These are phyloP conservation scores for Bryopsis sp. DNA, from an alignment of 139 green algal species.

Conservation along the genomic window DNA sequence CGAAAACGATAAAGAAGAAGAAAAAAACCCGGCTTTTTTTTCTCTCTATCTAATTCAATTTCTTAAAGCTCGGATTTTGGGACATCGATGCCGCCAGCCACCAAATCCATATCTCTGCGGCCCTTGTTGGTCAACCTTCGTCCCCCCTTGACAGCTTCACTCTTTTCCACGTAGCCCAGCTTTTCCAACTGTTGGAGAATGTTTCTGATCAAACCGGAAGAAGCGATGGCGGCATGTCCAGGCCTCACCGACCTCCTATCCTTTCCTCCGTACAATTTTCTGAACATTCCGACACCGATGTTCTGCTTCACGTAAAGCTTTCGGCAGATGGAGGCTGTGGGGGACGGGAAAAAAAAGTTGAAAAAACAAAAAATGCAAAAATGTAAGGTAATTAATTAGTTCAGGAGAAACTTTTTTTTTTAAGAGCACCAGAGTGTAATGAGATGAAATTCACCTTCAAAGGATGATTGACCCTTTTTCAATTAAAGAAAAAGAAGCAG, in stretches of 20 bases:
- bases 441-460: no score
- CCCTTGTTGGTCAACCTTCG: conserved; percentile 77
- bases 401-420: no score
- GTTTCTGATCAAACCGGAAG: conserved; percentile 67
- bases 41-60: no score
- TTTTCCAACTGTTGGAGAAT: conserved; percentile 86
- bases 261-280: conserved; percentile 78
- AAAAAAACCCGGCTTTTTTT: no score
- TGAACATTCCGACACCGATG: conserved; percentile 85
- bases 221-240: conserved; percentile 42
- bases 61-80: no score
- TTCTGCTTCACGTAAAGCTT: conserved; percentile 87
- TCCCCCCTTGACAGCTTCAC: conserved; percentile 57
- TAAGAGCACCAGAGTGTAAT: no score
- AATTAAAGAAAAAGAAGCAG: no score
- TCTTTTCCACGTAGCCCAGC: conserved; percentile 56
- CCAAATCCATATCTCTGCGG: conserved; percentile 87
- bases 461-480: no score
- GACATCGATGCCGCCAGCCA: conserved; percentile 58
- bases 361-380: no score
- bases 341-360: no score
- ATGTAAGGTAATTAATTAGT: no score
- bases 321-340: conserved; percentile 83
- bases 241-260: conserved; percentile 36
- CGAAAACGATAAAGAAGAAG: no score